Evolutionary conservation across 495 filamentous ascomycete species (phyloP).

Genomic region (Hypoxylon crocopeplum): DNA sequence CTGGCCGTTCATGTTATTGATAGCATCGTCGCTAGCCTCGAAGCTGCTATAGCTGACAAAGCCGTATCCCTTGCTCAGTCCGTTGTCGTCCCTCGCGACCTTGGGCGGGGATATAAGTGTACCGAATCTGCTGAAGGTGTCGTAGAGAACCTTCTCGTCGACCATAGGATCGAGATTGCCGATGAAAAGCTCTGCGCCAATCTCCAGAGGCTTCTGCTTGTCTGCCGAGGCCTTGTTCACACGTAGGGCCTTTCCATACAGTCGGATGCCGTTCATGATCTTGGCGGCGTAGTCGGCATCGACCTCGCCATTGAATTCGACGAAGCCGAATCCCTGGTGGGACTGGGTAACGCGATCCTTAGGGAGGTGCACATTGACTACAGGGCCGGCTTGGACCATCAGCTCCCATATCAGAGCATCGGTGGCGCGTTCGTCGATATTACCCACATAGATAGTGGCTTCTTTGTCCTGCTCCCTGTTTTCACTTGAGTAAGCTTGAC

Average conservation of each 20-base stretch:
- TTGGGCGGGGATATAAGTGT: conserved; percentile 83
- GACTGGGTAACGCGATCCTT: conserved; percentile 96
- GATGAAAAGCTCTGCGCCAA: conserved; percentile 96
- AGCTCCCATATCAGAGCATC: conserved; percentile 95
- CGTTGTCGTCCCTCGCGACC: conserved; percentile 90
- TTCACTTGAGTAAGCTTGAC: conserved; percentile 6
- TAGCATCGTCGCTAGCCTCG: conserved; percentile 91
- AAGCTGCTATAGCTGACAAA: conserved; percentile 95
- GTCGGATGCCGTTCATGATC: conserved; percentile 93
- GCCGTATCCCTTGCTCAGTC: conserved; percentile 93
- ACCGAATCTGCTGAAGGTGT: conserved; percentile 95
- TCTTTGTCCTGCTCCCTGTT: conserved; percentile 98
- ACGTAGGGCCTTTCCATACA: conserved; percentile 93
- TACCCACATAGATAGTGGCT: conserved; percentile 97
- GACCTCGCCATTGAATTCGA: conserved; percentile 95
- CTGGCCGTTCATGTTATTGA: conserved; percentile 93
- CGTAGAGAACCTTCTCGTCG: conserved; percentile 94
- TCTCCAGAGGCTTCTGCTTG: conserved; percentile 94
- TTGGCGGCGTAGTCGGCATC: conserved; percentile 97
- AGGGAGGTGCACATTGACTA: conserved; percentile 96
- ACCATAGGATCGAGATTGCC: conserved; percentile 96
- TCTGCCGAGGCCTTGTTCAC: conserved; percentile 93
- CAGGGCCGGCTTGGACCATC: conserved; percentile 95
- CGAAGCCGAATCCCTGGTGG: conserved; percentile 98
- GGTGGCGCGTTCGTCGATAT: conserved; percentile 93